phyloP scores from a whole-genome alignment of 345 rosid species.

The Salix viminalis region DNA sequence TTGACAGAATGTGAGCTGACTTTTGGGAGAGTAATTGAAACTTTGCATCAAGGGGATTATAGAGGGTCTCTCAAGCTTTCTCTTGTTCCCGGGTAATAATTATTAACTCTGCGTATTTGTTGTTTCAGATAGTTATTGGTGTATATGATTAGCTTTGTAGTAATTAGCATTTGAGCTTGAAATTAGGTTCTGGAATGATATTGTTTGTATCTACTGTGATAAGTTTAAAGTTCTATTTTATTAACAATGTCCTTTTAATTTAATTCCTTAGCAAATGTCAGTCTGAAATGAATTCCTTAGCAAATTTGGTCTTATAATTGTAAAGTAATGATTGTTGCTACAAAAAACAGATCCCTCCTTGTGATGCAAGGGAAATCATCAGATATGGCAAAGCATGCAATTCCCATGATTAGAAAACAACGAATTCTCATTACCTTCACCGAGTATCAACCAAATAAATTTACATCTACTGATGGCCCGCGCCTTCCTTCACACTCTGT shows the following conservation, averaged over 20 bases:
- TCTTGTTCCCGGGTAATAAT: constrained; percentile 70
- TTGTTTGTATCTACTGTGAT: not conserved
- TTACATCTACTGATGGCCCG: constrained; percentile 30
- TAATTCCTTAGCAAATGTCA: not conserved
- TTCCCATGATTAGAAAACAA: constrained; percentile 56
- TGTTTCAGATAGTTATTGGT: not conserved
- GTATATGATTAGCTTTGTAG: not conserved
- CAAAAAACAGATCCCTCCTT: constrained; percentile 56
- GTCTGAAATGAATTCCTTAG: not conserved
- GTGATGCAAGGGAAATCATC: constrained; percentile 75
- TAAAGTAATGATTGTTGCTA: not conserved
- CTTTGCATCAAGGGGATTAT: constrained; percentile 70
- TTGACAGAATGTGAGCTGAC: constrained; percentile 75
- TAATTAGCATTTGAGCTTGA: not conserved
- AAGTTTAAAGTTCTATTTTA: not conserved
- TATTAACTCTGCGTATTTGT: not conserved
- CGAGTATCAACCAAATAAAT: constrained; percentile 55
- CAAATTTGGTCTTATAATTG: not conserved
- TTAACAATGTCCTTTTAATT: not conserved
- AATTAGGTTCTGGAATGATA: not conserved
- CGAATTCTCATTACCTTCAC: constrained; percentile 72
- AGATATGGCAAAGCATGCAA: constrained; percentile 72
- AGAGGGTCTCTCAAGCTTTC: constrained; percentile 81
- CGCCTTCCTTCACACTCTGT: constrained; percentile 29
- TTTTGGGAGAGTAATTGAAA: constrained; percentile 60